Conservation (phyloP, 2,329 filamentous ascomycete species). For the Cladosporium sp. region DNA sequence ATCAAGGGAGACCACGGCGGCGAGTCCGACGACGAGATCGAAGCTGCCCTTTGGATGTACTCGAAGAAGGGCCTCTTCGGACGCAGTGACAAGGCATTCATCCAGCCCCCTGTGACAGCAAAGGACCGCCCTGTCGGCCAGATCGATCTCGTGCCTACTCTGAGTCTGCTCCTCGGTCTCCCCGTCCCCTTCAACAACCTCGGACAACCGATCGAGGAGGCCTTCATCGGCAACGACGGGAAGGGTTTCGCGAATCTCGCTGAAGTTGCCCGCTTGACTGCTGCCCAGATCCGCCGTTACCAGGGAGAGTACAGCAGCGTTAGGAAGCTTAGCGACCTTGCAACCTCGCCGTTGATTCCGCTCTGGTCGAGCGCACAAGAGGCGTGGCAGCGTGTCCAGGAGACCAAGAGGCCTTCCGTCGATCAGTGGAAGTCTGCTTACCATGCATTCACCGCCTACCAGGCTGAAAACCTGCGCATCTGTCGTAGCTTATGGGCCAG, state of each 20-base stretch:
- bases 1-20: constrained; percentile 96
- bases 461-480: constrained; percentile 67
- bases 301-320: constrained; percentile 74
- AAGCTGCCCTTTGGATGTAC: constrained; percentile 98
- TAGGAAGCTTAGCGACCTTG: constrained; percentile 59
- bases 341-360: constrained; percentile 45
- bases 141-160: constrained; percentile 90
- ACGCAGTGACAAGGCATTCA: constrained; percentile 56
- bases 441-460: constrained; percentile 63
- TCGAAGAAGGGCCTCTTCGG: constrained; percentile 83
- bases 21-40: constrained; percentile 91
- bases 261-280: constrained; percentile 66
- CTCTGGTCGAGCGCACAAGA: constrained; percentile 57
- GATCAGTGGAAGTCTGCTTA: constrained; percentile 39
- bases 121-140: constrained; percentile 72
- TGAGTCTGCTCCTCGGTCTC: constrained; percentile 79
- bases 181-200: constrained; percentile 96
- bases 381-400: constrained; percentile 43
- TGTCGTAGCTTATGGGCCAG: constrained; percentile 86
- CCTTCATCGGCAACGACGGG: constrained; percentile 67
- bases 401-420: constrained; percentile 30
- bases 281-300: constrained; percentile 84
- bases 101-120: constrained; percentile 59
- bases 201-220: constrained; percentile 87
- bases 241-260: constrained; percentile 72